A percentile compares a stretch with the other conserved stretches of the same genome.
These are phyloP conservation scores for Cubamyces lactineus DNA, from an alignment of 768 basidiomycete species.

Conservation along the genomic window DNA sequence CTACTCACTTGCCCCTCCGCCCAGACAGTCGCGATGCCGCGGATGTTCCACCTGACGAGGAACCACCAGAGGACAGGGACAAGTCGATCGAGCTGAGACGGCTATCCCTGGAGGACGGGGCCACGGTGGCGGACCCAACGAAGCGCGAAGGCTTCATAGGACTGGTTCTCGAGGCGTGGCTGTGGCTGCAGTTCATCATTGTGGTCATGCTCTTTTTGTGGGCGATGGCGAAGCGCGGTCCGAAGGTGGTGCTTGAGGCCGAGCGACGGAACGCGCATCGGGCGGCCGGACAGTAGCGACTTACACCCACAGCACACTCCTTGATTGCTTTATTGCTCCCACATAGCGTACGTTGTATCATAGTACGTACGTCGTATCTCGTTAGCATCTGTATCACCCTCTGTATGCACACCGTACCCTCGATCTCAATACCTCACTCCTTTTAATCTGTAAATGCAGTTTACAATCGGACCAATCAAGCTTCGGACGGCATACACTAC, in stretches of 20 bases:
- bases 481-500: no score
- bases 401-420: no score
- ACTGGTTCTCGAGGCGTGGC: constrained; percentile 74
- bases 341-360: no score
- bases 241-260: constrained; percentile 65
- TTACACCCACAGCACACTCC: no score
- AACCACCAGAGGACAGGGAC: constrained; percentile 13
- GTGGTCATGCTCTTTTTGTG: constrained; percentile 78
- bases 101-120: constrained; percentile 3
- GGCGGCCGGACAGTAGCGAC: not conserved
- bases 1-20: not conserved
- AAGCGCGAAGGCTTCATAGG: constrained; percentile 36
- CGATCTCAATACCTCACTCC: no score
- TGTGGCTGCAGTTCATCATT: constrained; percentile 81
- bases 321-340: no score
- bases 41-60: not conserved
- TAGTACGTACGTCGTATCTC: no score
- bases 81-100: constrained; percentile 16
- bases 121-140: constrained; percentile 12
- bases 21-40: constrained; percentile 1
- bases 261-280: constrained; percentile 30
- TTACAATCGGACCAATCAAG: no score
- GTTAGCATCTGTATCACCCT: no score
- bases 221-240: constrained; percentile 79
- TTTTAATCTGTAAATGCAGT: no score